phyloP scores from a whole-genome alignment of 306 rosid genomes.

The Dalbergia cultrata region DNA sequence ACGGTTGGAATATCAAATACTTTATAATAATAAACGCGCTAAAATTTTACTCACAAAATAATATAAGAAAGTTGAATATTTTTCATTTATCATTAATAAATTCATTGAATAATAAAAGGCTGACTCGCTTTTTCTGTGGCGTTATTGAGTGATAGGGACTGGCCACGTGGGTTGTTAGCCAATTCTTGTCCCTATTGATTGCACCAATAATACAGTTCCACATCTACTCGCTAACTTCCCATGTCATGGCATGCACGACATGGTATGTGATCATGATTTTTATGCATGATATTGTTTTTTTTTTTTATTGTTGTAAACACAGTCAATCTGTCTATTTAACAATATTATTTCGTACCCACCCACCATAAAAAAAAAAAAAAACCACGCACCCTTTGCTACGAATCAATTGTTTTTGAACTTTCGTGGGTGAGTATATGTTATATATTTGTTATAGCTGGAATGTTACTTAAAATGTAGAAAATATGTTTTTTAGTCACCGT shows the following conservation, averaged over 20 bases:
- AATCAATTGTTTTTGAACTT: too few relatives aligned
- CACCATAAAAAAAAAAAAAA: too few relatives aligned
- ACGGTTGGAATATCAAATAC: too few relatives aligned
- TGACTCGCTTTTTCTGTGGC: conserved; percentile 29
- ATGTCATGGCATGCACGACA: not conserved
- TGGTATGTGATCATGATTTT: too few relatives aligned
- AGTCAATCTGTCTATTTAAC: too few relatives aligned
- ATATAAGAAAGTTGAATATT: not conserved
- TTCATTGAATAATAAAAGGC: conserved; percentile 9
- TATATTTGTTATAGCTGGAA: too few relatives aligned
- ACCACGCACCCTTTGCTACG: too few relatives aligned
- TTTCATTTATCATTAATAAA: not conserved
- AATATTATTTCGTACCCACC: too few relatives aligned
- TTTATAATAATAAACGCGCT: too few relatives aligned
- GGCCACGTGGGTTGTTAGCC: conserved; percentile 89
- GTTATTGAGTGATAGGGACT: conserved; percentile 58
- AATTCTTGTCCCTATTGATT: conserved; percentile 57
- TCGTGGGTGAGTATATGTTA: too few relatives aligned
- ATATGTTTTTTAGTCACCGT: not conserved
- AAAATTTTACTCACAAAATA: not conserved
- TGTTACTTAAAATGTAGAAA: not conserved
- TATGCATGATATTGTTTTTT: too few relatives aligned
- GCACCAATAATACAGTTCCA: conserved; percentile 36
- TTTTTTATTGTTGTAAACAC: too few relatives aligned
- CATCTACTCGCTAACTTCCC: not conserved